Evolutionary conservation across 2,329 filamentous ascomycete genomes (phyloP).

Genomic region (Pseudocercospora musae): DNA sequence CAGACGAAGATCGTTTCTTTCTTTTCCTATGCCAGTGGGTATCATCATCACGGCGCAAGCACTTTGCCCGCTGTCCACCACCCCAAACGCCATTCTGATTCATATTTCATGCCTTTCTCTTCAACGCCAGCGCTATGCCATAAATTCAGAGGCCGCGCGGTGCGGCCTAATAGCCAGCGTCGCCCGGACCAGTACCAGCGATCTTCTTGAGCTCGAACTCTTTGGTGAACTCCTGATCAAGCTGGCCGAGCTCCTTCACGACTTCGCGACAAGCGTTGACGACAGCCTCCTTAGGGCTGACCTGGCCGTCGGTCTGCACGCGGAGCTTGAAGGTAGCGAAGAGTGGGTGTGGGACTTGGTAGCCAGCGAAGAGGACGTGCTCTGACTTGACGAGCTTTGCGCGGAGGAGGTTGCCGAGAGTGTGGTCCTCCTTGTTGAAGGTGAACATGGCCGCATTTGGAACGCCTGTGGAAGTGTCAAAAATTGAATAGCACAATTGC

Average conservation of each 20-base stretch:
- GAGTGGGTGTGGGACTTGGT: conserved; percentile 62
- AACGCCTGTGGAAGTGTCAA: conserved; percentile 69
- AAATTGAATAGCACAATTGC: not conserved
- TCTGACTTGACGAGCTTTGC: conserved; percentile 80
- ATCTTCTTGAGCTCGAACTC: conserved; percentile 89
- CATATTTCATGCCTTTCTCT: not conserved
- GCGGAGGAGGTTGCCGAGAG: conserved; percentile 79
- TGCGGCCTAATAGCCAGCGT: conserved; percentile 18
- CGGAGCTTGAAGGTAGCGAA: conserved; percentile 61
- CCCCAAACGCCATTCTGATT: not conserved
- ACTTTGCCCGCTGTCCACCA: not conserved
- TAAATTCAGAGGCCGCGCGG: too few relatives aligned
- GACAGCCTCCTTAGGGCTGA: conserved; percentile 86
- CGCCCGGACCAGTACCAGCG: conserved; percentile 41
- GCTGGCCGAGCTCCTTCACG: conserved; percentile 72
- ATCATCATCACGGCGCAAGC: not conserved
- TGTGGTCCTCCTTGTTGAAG: conserved; percentile 84
- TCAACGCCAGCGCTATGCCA: not conserved
- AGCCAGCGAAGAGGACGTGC: conserved; percentile 85
- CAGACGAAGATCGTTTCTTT: not conserved
- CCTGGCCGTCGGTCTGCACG: conserved; percentile 83
- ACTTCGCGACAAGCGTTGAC: conserved; percentile 76
- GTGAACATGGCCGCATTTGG: conserved; percentile 94
- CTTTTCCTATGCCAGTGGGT: not conserved
- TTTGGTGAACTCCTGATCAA: conserved; percentile 86